Conservation (phyloP, 2,329 filamentous ascomycete genomes). For the Didymella glomerata region DNA sequence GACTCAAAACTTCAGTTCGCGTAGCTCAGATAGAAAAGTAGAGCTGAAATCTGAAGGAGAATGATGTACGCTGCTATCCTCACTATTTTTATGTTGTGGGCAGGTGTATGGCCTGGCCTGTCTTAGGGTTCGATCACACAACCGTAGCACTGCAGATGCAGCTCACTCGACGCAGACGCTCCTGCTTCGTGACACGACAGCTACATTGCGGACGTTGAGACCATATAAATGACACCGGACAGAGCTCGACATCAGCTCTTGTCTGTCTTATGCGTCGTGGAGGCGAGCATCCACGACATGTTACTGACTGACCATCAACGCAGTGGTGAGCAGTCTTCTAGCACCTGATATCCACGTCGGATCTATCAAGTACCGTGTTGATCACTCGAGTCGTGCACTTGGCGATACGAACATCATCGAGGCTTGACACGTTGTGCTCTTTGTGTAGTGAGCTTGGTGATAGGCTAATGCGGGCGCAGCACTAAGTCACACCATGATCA, state of each 20-base stretch:
- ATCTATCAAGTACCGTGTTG: not conserved
- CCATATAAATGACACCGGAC: not conserved
- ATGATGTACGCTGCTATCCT: not conserved
- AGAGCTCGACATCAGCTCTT: not conserved
- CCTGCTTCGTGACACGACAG: not conserved
- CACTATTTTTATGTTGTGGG: not conserved
- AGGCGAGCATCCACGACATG: not conserved
- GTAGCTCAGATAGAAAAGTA: too few species aligned
- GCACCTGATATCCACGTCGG: not conserved
- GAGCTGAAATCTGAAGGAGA: not conserved
- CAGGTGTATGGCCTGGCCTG: not conserved
- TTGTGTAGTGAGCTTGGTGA: not conserved
- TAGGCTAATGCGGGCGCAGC: not conserved
- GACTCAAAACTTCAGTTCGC: too few species aligned
- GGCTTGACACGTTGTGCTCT: not conserved
- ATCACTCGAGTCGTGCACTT: not conserved
- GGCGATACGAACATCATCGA: not conserved
- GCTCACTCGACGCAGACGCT: not conserved
- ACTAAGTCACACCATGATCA: not conserved
- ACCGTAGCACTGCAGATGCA: not conserved
- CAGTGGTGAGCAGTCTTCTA: not conserved
- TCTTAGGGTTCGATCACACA: not conserved
- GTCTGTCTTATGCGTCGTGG: not conserved
- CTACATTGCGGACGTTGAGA: not conserved
- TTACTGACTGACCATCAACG: not conserved